Conservation (phyloP, 495 filamentous ascomycete species). For the Bacidia rubella region DNA sequence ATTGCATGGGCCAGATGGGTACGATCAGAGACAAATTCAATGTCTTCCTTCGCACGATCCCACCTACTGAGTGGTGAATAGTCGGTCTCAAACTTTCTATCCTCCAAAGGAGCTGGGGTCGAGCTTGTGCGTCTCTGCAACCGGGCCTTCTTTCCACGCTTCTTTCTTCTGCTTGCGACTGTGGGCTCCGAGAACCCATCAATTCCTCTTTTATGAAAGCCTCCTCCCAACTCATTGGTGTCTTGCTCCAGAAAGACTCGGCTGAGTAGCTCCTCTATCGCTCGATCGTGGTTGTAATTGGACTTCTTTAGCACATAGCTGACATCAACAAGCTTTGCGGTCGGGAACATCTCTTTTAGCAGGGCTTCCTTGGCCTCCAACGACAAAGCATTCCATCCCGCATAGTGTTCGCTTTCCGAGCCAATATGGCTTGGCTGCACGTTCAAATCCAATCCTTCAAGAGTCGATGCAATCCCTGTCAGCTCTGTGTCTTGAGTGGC, state of each 20-base stretch:
- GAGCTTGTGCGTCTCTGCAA: constrained; percentile 16
- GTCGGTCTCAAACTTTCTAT: constrained; percentile 14
- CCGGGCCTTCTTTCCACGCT: constrained; percentile 34
- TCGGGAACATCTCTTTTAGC: constrained; percentile 58
- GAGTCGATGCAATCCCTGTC: constrained; percentile 27
- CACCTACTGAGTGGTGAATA: constrained; percentile 33
- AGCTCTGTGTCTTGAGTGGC: constrained; percentile 28
- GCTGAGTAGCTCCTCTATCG: constrained; percentile 74
- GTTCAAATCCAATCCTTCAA: constrained; percentile 5
- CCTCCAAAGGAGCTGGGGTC: constrained; percentile 6
- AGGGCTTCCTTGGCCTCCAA: constrained; percentile 34
- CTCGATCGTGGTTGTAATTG: constrained; percentile 44
- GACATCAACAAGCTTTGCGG: constrained; percentile 47
- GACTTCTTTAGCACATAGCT: constrained; percentile 49
- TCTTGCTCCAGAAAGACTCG: constrained; percentile 54
- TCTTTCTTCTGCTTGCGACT: constrained; percentile 22
- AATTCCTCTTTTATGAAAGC: constrained; percentile 49
- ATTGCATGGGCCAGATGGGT: constrained; percentile 34
- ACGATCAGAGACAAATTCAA: constrained; percentile 44
- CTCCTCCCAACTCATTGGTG: constrained; percentile 27
- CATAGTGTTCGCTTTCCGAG: background rate
- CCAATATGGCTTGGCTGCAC: too few species aligned
- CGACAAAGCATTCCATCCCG: constrained; percentile 24
- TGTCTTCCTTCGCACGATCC: constrained; percentile 39
- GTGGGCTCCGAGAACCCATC: constrained; percentile 55